Base-by-base conservation (phyloP, 306 rosid genomes). In the Inga oerstediana region DNA sequence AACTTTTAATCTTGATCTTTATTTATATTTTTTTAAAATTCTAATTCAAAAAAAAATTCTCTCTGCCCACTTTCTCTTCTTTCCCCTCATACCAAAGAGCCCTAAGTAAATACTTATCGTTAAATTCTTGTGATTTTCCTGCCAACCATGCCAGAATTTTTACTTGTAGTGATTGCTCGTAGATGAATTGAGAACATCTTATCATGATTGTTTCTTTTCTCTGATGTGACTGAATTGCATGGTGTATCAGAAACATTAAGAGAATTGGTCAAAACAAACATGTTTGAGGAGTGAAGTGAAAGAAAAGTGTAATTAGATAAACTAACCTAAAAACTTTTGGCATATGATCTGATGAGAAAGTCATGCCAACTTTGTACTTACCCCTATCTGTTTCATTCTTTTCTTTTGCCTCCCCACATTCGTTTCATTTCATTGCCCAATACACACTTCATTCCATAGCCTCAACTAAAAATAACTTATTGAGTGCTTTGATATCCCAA, bases 331-430 rank as follows among this genome's bases (percentile, higher is more conserved):
- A 19, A 80, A 74, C 10, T 72, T 80, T 70, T 59, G 34, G 68
- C 80, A 46, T 56, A 78, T 68, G 59, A 39, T 74, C 54, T 49
- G 54, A 45, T 74, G 56, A 10, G 46, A n/a, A 37, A 66, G 91
- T 87, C 91, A 75, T 70, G 77, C 88, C 93, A 39, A 88, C 88
- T 89, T 82, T 61, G 77, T 20, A 71, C 86, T 80, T 87, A 45
- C 62, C 77, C 76, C 8, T 5, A 41, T 67, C 80, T 19, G 66
- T 76, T 77, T 67, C 88, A 59, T 76, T 54, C 86, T 76, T 64
- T 76, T 46, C 86, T 76, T 64, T 44, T 61, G 73, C 12, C 65
- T 27, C 10, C 48, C 43, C 17, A 67, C 16, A 44, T 39, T 39
- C 46, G 12, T 8, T n/a, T 19, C 80, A 30, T 52, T 65, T 7